Percentiles rank a stretch among this genome's conserved stretches.
Evolutionary conservation across 2,329 filamentous ascomycete genomes (phyloP).

Genomic region (Westerdykella sp.): DNA sequence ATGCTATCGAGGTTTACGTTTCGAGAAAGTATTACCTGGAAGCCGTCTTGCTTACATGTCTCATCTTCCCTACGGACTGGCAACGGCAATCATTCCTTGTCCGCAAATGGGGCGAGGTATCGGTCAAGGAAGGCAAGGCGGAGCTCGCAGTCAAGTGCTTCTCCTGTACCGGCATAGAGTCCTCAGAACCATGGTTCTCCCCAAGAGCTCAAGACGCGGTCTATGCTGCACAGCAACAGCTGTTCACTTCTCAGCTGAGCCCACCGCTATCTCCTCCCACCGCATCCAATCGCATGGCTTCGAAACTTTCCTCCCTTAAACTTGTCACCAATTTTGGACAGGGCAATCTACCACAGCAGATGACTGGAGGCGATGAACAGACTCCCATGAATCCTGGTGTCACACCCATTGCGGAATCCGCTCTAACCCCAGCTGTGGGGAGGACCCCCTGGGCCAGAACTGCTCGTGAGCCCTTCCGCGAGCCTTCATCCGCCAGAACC

Average conservation of each 20-base stretch:
- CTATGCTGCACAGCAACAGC: conserved; percentile 49
- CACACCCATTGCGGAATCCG: conserved; percentile 72
- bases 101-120: conserved; percentile 90
- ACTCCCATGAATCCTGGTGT: conserved; percentile 77
- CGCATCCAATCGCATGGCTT: conserved; percentile 51
- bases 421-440: conserved; percentile 58
- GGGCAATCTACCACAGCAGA: conserved; percentile 45
- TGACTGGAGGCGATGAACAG: conserved; percentile 58
- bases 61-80: conserved; percentile 81
- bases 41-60: conserved; percentile 78
- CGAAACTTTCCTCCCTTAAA: conserved; percentile 78
- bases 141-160: conserved; percentile 90
- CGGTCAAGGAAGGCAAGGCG: conserved; percentile 78
- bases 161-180: conserved; percentile 80
- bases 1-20: conserved; percentile 93
- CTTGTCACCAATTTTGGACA: conserved; percentile 80
- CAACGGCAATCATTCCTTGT: conserved; percentile 81
- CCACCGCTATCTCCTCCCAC: conserved; percentile 69
- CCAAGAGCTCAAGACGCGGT: conserved; percentile 64
- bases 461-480: conserved; percentile 31
- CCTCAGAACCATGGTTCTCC: conserved; percentile 80
- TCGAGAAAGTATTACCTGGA: conserved; percentile 91
- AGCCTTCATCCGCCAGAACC: conserved; percentile 45
- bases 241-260: conserved; percentile 54
- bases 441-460: conserved; percentile 35